Evolutionary conservation across 495 filamentous ascomycete species (phyloP), one percentile per base, ranked within the genome.

Genomic region (Podospora conica): DNA sequence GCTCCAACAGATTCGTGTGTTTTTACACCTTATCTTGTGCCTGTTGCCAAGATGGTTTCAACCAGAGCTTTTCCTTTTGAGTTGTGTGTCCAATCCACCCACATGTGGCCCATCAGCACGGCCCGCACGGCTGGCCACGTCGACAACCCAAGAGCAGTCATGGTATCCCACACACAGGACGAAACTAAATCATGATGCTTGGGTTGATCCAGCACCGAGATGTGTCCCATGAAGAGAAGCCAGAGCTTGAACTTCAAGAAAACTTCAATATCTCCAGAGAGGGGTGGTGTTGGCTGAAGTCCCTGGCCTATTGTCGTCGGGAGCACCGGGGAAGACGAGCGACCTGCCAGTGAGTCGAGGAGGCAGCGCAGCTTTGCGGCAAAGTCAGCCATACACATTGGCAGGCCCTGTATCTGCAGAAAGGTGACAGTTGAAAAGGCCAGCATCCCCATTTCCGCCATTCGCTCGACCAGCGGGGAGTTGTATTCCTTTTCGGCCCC

Each of bases 381-480:
- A n/a, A 72, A 10, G 55, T 69, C 40, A 3, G 20, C 5, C 25
- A 68, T 68, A 3, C 31, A 27, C 11, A 64, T n/a, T 5, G 65
- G 60, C 3, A 70, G 12, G 22, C 27, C 57, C 24, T 60, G 18
- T 6, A 72, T 65, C 55, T 65, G 60, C 31, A 70, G 33, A 53
- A 70, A 68, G 10, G 55, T 55, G 9, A 66, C 58, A 25, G 65
- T 66, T 1, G 63, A 48, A 23, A 72, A 70, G 12, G 68, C 68
- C 6, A 72, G 61, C 70, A 72, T 70, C 10, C 65, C 70, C 11
- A 70, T 24, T 1, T 65, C 9, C 21, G 69, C 21, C 5, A 65
- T 48, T 2, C 21, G 28, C 15, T 68, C 55, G 22, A 6, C 11
- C 0, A n/a, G 18, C 7, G 54, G 31, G 29, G 55, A 21, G 1